phyloP scores from a whole-genome alignment of 1,139 yeast genomes.

The Pichia terricola region DNA sequence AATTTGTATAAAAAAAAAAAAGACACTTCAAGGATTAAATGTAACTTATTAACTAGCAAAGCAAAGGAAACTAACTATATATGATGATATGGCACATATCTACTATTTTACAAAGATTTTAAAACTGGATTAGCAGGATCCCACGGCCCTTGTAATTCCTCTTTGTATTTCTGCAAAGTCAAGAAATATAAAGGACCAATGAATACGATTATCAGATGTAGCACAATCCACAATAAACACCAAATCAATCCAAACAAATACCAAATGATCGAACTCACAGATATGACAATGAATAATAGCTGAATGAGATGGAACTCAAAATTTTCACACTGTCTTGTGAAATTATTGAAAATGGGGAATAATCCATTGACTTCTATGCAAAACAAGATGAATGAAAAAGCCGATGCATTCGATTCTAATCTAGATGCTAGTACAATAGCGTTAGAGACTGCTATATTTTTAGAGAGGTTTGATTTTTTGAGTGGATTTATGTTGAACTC shows the following conservation, averaged over 20 bases:
- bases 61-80: too few relatives aligned
- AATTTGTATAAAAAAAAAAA: not conserved
- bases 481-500: slow-evolving; percentile 7
- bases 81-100: too few relatives aligned
- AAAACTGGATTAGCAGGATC: slow-evolving; percentile 70
- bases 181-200: slow-evolving; percentile 64
- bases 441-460: slow-evolving; percentile 75
- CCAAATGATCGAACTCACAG: slow-evolving; percentile 25
- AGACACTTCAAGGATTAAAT: too few relatives aligned
- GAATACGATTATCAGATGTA: slow-evolving; percentile 41
- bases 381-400: slow-evolving; percentile 71
- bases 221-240: slow-evolving; percentile 39
- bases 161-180: slow-evolving; percentile 68
- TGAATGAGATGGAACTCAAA: slow-evolving; percentile 29
- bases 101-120: slow-evolving; percentile 11
- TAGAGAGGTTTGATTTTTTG: slow-evolving; percentile 54
- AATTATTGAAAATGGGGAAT: slow-evolving; percentile 59
- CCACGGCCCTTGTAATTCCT: slow-evolving; percentile 92
- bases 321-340: slow-evolving; percentile 35
- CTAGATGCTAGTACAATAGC: slow-evolving; percentile 88
- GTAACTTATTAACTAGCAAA: too few relatives aligned
- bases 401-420: slow-evolving; percentile 60
- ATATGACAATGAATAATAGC: slow-evolving; percentile 22
- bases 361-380: slow-evolving; percentile 65
- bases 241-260: slow-evolving; percentile 31